phyloP scores from a whole-genome alignment of 1,139 yeast genomes.

The Nakaseomyces delphensis region DNA sequence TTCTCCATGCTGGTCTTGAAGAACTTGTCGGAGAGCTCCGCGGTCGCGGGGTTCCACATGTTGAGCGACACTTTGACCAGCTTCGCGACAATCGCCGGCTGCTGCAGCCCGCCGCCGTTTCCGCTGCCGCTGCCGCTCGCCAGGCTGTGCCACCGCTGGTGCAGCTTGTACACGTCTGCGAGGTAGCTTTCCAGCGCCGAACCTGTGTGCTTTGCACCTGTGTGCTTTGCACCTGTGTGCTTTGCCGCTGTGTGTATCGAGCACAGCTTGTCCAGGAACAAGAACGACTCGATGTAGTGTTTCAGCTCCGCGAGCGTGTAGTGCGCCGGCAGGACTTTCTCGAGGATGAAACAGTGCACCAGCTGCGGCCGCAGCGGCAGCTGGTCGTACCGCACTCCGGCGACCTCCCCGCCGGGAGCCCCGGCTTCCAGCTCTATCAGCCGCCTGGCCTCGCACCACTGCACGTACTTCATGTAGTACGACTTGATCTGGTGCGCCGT shows the following conservation, averaged over 20 bases:
- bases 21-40: slow-evolving; percentile 19
- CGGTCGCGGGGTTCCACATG: slow-evolving; percentile 27
- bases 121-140: slow-evolving; percentile 2
- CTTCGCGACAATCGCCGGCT: slow-evolving; percentile 10
- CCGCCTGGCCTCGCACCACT: slow-evolving; percentile 19
- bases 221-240: no score
- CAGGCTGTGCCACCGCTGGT: background rate
- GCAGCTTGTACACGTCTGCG: background rate
- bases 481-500: slow-evolving; percentile 26
- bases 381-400: slow-evolving; percentile 13
- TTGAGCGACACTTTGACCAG: slow-evolving; percentile 21
- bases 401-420: slow-evolving; percentile 7
- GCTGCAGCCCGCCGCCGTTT: no score
- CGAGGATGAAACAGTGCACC: slow-evolving; percentile 24
- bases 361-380: slow-evolving; percentile 19
- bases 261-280: slow-evolving; percentile 1
- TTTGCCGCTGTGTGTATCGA: background rate
- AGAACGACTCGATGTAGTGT: slow-evolving; percentile 1
- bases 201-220: background rate
- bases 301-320: background rate
- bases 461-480: slow-evolving; percentile 22
- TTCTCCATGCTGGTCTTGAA: slow-evolving; percentile 27
- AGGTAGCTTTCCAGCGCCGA: background rate
- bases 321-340: slow-evolving; percentile 12
- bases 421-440: background rate